A percentile compares a stretch with the other conserved stretches of the same genome.
Conservation (phyloP, 2,329 filamentous ascomycete genomes). For the Didymella lethalis region DNA sequence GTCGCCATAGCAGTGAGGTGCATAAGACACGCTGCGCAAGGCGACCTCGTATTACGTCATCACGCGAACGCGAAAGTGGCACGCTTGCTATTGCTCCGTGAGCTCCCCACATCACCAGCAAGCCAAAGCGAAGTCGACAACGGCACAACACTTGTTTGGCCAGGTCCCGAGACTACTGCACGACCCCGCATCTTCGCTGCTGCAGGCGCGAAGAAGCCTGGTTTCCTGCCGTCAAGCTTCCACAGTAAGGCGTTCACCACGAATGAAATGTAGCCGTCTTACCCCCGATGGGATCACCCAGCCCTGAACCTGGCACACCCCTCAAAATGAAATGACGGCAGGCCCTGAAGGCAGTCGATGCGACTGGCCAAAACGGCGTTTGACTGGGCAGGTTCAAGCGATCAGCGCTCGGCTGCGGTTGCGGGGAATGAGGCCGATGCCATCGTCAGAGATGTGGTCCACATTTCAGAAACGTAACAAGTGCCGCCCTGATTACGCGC, state of each 20-base stretch:
- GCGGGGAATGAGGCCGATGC: slow-evolving; percentile 7
- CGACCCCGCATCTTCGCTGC: not conserved
- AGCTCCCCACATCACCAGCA: not conserved
- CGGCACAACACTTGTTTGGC: not conserved
- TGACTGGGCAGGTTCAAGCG: slow-evolving; percentile 16
- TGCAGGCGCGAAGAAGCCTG: not conserved
- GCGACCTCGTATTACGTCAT: slow-evolving; percentile 5
- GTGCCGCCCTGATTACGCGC: slow-evolving; percentile 22
- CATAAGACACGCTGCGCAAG: not conserved
- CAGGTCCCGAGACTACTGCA: not conserved
- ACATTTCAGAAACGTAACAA: slow-evolving; percentile 26
- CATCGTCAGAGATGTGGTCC: slow-evolving; percentile 13
- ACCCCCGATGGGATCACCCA: not conserved
- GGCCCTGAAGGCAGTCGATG: not conserved
- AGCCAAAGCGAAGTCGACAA: not conserved
- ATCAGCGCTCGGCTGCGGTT: slow-evolving; percentile 22
- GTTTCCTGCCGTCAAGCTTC: not conserved
- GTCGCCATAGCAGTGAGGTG: not conserved
- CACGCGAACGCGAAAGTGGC: slow-evolving; percentile 9
- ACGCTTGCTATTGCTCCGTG: not conserved
- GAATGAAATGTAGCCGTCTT: not conserved
- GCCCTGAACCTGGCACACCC: not conserved
- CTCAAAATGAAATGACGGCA: not conserved
- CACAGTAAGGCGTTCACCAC: slow-evolving; percentile 1
- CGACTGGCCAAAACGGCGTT: slow-evolving; percentile 5